A percentile compares a stretch with the other conserved stretches of the same genome.
Conservation (phyloP, 2,329 filamentous ascomycete species). For the Penicillium vulpinum region DNA sequence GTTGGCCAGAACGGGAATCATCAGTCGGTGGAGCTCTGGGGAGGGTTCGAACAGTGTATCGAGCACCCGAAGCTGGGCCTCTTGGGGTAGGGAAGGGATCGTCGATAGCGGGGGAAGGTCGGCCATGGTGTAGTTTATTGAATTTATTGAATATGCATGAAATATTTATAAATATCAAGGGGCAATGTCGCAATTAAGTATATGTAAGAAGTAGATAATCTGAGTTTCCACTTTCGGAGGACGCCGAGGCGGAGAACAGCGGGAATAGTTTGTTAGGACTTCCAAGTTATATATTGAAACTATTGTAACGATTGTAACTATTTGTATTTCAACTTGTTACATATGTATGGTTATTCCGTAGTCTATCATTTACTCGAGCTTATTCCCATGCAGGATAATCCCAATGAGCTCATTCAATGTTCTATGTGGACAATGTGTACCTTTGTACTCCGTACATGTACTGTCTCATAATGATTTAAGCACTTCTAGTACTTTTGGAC, state of each 20-base stretch:
- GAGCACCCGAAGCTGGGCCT: conserved; percentile 57
- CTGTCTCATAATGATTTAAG: too few species aligned
- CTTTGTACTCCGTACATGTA: too few species aligned
- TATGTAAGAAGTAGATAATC: neutral
- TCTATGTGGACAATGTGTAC: too few species aligned
- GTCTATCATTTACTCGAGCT: too few species aligned
- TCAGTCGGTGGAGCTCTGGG: conserved; percentile 68
- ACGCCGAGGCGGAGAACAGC: conserved; percentile 21
- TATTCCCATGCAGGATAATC: neutral
- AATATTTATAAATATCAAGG: neutral
- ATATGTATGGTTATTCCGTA: neutral
- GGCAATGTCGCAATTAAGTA: conserved; percentile 2
- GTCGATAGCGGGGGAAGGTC: conserved; percentile 59
- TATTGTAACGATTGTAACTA: neutral
- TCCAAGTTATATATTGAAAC: neutral
- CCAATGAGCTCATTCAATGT: neutral
- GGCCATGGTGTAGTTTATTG: conserved; percentile 20
- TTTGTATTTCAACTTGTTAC: neutral
- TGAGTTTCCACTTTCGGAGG: conserved; percentile 18
- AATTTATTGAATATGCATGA: neutral
- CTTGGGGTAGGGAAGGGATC: conserved; percentile 58
- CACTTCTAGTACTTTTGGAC: too few species aligned
- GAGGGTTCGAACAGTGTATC: conserved; percentile 86
- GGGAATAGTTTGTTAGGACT: too few species aligned
- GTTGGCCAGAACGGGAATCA: conserved; percentile 65